Evolutionary conservation across 495 filamentous ascomycete species (phyloP), one percentile per base, ranked within the genome.

Genomic region (Neurospora tetraspora): DNA sequence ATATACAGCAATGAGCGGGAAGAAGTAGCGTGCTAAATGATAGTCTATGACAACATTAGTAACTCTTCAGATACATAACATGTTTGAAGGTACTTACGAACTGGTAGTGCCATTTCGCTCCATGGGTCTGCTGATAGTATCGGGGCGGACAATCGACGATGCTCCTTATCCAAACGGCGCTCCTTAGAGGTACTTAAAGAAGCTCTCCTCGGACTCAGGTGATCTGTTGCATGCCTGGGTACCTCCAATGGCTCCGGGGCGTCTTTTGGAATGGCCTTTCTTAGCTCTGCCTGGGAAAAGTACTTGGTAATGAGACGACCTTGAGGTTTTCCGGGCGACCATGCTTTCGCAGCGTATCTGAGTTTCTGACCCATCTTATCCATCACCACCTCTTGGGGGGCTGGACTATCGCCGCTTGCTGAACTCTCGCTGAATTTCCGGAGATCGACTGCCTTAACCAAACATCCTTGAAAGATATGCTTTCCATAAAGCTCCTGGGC

Each of bases 1-100:
- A n/a, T 89, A 75, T 5, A 83, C 81, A 1, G 82, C 87, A 1
- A 90, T 76, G 2, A 87, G 80, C 8, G 88, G 88, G 6, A 88
- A 79, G 70, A 80, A 81, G 5, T 82, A 80, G 1, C 82, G 79
- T 0, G 85, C 86, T 73, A 88, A 87, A 40, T 81, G 78, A 2
- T 84, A 75, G 70, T 89, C 88, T 88, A 68, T 23, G 40, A 8
- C 23, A 4, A 38, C 9, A 59, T 7, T 40, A 43, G 65, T 73
- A 71, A 72, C n/a, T 20, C 4, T 40, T 4, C 10, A 39, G 7
- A 69, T 43, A 11, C 31, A 68, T 12, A 6, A 3, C 39, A 43
- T 14, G 42, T n/a, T 16, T 20, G 47, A 10, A 31, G 40, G 20
- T 11, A 84, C 85, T 82, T 76, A 87, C 85, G 83, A 42, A 88